These are phyloP conservation scores for Kazachstania taianensis DNA, from an alignment of 805 yeast species.

Conservation along the genomic window DNA sequence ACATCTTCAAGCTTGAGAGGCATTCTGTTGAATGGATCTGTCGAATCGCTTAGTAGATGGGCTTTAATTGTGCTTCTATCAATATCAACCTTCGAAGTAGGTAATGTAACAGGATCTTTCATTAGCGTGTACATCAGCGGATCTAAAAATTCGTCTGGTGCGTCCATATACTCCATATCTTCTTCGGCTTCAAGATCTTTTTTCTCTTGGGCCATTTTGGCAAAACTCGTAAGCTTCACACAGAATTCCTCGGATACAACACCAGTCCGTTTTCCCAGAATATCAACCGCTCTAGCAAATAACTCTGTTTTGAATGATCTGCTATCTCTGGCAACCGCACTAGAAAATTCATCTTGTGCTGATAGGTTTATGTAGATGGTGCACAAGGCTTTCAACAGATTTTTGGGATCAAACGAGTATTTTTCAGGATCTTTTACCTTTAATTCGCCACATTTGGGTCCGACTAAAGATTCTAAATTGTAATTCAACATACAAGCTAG, in stretches of 20 bases:
- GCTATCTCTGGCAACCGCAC: slow-evolving; percentile 83
- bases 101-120: slow-evolving; percentile 94
- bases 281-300: slow-evolving; percentile 61
- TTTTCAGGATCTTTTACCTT: slow-evolving; percentile 77
- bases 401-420: slow-evolving; percentile 74
- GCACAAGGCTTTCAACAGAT: slow-evolving; percentile 55
- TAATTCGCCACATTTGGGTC: slow-evolving; percentile 84
- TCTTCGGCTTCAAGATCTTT: slow-evolving; percentile 63
- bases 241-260: slow-evolving; percentile 50
- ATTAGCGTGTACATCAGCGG: slow-evolving; percentile 93
- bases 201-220: slow-evolving; percentile 51
- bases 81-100: slow-evolving; percentile 72
- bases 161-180: slow-evolving; percentile 81
- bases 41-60: slow-evolving; percentile 85
- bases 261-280: slow-evolving; percentile 44
- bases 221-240: slow-evolving; percentile 43
- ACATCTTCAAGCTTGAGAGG: slow-evolving; percentile 88
- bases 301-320: slow-evolving; percentile 67
- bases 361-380: slow-evolving; percentile 70
- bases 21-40: slow-evolving; percentile 93
- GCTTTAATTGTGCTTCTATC: slow-evolving; percentile 90
- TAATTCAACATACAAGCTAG: slow-evolving; percentile 93
- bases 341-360: slow-evolving; percentile 51
- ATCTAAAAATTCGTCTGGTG: slow-evolving; percentile 93
- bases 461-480: slow-evolving; percentile 84